Base-by-base conservation (phyloP, 1,284 basidiomycete species). In the Anthracocystis panici-leucophaei region DNA sequence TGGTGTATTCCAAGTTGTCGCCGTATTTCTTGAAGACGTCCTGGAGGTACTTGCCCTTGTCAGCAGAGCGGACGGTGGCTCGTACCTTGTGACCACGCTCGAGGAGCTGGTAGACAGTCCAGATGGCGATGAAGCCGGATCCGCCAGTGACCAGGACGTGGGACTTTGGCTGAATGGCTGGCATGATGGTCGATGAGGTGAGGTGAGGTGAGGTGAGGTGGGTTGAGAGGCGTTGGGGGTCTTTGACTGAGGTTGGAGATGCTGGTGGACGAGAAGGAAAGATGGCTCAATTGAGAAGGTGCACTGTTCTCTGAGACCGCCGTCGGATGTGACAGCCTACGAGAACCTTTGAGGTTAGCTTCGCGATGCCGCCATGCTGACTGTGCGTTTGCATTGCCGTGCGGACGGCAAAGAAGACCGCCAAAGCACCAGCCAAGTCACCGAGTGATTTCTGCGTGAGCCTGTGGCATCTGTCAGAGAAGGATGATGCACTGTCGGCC, bases 21-120 rank as follows among this genome's bases (percentile, higher is more conserved):
- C 86, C 87, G 66, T 86, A 85, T 53, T 79, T 82, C 52, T 87
- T 84, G 86, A 90, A 91, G 29, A 88, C 77, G 45, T 88, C 80
- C 57, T 83, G 80, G 16, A 82, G 83, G 77, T 90, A 88, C 6
- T 87, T 85, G 14, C 87, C 89, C 84, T 90, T 91, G 29, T 81
- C 84, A 21, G 82, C 80, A 0, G 88, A 87, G 31, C 90, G 88
- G 10, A 91, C 90, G 0, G 90, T 89, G 11, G 88, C 89, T 23
- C 89, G 87, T 21, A 91, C 90, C 18, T 79, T 75, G 80, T 80
- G 85, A n/a, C 84, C 63, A 58, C 84, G 46, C 65, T 84, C 57
- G 49, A 80, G 64, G 49, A 82, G 75, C 70, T 85, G 92, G 92
- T 80, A 75, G 83, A 77, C 65, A 50, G 51, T 64, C 65, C 79